Evolutionary conservation across 192 early-diverging fungal species (phyloP).

Genomic region (Phycomyces nitens): DNA sequence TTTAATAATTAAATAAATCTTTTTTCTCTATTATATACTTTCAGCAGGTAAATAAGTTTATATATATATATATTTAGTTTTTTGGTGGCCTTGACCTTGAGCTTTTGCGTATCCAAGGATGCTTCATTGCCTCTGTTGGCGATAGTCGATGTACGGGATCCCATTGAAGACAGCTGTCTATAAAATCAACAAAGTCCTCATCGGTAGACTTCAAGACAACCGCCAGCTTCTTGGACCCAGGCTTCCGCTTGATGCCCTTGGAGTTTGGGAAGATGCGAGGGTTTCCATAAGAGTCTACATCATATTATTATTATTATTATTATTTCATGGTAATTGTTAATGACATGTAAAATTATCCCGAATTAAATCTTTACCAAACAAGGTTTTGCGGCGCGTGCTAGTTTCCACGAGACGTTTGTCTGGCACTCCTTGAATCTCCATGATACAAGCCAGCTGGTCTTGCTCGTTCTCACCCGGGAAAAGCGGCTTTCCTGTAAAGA

Average conservation of each 20-base stretch:
- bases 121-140: slow-evolving; percentile 11
- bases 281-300: slow-evolving; percentile 41
- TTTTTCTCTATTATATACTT: too few species aligned
- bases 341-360: too few species aligned
- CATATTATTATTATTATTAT: too few species aligned
- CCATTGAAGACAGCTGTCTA: slow-evolving; percentile 79
- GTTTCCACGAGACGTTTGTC: slow-evolving; percentile 66
- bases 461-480: slow-evolving; percentile 97
- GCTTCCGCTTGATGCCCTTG: slow-evolving; percentile 80
- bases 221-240: slow-evolving; percentile 72
- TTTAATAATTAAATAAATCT: too few species aligned
- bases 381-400: slow-evolving; percentile 73
- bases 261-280: slow-evolving; percentile 68
- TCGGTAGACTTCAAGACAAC: slow-evolving; percentile 72
- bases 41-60: too few species aligned
- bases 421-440: slow-evolving; percentile 86
- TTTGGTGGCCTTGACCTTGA: background rate
- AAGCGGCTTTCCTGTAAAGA: slow-evolving; percentile 82
- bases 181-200: slow-evolving; percentile 78
- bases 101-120: slow-evolving; percentile 13
- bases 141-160: slow-evolving; percentile 51
- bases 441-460: slow-evolving; percentile 89
- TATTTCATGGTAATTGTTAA: too few species aligned
- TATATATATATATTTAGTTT: too few species aligned
- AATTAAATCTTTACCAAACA: slow-evolving; percentile 68